Base-by-base conservation (phyloP, 257 asterid species). In the Ajuga chamaepitys region DNA sequence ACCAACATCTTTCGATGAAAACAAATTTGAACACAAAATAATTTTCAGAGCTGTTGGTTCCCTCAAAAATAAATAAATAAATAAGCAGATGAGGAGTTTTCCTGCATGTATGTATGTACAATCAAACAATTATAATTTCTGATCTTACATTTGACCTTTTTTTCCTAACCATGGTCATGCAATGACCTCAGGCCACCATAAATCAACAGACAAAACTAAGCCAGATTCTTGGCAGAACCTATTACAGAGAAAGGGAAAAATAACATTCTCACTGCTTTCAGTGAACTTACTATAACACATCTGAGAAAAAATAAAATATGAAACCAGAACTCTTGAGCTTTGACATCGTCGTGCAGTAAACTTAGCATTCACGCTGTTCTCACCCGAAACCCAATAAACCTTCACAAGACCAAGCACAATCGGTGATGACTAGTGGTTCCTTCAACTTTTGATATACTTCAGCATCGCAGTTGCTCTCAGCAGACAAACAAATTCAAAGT, bases 51-150 rank as follows among this genome's bases (percentile, higher is more conserved):
- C n/a, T n/a, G n/a, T n/a, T n/a, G n/a, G n/a, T n/a, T n/a, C n/a
- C n/a, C n/a, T n/a, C n/a, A n/a, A n/a, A n/a, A n/a, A n/a, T n/a
- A n/a, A n/a, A n/a, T n/a, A n/a, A n/a, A n/a, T n/a, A n/a, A n/a
- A n/a, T n/a, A n/a, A n/a, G n/a, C n/a, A n/a, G n/a, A n/a, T n/a
- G n/a, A n/a, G n/a, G n/a, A n/a, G n/a, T n/a, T 66, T 58, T 40
- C 71, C 35, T 59, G 55, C n/a, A n/a, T n/a, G n/a, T n/a, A n/a
- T n/a, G 62, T 58, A 69, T 70, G 42, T 73, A 75, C 80, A 72
- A 45, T 61, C 59, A 72, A 68, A 64, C 58, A 50, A 76, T 17
- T 68, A 69, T 66, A 50, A 22, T 46, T 68, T 28, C 58, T 44
- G 30, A 63, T 62, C 61, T 67, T 61, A 50, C 71, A 75, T 28